Evolutionary conservation across 352 stramenopile species (phyloP), one percentile per base, ranked within the genome.

Genomic region (Phytophthora boehmeriae): DNA sequence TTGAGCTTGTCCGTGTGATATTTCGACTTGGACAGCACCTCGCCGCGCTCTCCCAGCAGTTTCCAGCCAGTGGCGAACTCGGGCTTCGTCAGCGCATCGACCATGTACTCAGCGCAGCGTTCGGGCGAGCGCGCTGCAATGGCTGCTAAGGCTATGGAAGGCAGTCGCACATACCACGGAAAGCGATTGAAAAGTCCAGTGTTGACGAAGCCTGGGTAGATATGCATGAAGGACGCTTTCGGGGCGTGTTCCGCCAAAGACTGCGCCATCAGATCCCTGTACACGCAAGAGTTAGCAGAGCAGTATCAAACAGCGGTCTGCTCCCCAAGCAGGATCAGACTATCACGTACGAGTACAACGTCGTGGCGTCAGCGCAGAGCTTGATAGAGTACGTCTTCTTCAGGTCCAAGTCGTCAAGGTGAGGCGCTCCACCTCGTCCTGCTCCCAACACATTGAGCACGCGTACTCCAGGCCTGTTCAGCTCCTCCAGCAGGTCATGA

Each of bases 161-260:
- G 54, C 17, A 63, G 25, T 27, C 65, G 25, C 46, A 69, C 48
- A 17, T 73, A 73, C 59, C 65, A 73, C 25, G 65, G 59, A 19
- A 65, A 62, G 14, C 53, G 50, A 19, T 69, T 44, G 20, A 69
- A 58, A 5, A 73, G 27, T 10, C 54, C 53, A 23, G 65, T 69
- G 43, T 61, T 73, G n/a, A 69, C 65, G 34, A 69, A 70, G n/a
- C 59, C 65, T 13, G 65, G 65, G 45, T 62, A 69, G 9, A 69
- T 55, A 54, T 73, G 65, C 65, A 73, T 73, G 65, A 73, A 73
- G 35, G 54, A 66, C 17, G 59, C 65, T 19, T 66, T 64, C 16
- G 59, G 59, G 13, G 65, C 59, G 28, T 69, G 42, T 42, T 73
- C 65, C 27, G 59, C 61, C 44, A 73, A 65, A 5, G 59, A 48